These are phyloP conservation scores for Sporothrix sp. DNA, from an alignment of 2,329 filamentous ascomycete genomes.

Conservation along the genomic window DNA sequence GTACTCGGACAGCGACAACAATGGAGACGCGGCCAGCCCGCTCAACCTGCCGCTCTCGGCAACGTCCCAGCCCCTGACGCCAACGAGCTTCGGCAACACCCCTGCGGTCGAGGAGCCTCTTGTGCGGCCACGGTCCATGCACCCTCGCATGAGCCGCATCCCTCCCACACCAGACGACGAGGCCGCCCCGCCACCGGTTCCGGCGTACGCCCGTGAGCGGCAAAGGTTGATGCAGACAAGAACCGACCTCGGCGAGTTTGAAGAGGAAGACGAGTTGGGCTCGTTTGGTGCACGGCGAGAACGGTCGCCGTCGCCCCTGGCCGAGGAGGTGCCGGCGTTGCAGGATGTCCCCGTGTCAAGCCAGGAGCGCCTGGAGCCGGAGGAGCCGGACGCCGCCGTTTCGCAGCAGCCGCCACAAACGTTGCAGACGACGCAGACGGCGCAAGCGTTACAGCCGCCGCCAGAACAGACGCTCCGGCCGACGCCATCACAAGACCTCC, in stretches of 20 bases:
- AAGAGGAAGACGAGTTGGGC: conserved; percentile 29
- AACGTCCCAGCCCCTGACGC: conserved; percentile 20
- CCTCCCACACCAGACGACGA: conserved; percentile 37
- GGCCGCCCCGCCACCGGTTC: conserved; percentile 34
- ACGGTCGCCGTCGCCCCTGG: conserved; percentile 46
- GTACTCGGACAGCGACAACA: conserved; percentile 37
- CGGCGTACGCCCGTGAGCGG: conserved; percentile 34
- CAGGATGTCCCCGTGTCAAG: neutral
- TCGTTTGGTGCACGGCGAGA: conserved; percentile 47
- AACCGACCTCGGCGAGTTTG: conserved; percentile 25
- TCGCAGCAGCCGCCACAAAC: neutral
- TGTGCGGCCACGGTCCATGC: conserved; percentile 60
- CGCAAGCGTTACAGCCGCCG: neutral
- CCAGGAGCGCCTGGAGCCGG: neutral
- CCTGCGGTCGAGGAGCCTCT: conserved; percentile 46
- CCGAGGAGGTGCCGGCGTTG: conserved; percentile 1
- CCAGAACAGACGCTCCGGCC: neutral
- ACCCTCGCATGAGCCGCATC: conserved; percentile 61
- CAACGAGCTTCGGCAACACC: conserved; percentile 39
- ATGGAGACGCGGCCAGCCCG: conserved; percentile 24
- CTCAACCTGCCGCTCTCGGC: conserved; percentile 16
- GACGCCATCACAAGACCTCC: neutral
- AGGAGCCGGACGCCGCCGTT: neutral
- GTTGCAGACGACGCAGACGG: too few species aligned
- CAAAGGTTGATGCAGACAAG: conserved; percentile 13